Evolutionary conservation across 306 rosid genomes (phyloP).

Genomic region (Corylus heterophylla): DNA sequence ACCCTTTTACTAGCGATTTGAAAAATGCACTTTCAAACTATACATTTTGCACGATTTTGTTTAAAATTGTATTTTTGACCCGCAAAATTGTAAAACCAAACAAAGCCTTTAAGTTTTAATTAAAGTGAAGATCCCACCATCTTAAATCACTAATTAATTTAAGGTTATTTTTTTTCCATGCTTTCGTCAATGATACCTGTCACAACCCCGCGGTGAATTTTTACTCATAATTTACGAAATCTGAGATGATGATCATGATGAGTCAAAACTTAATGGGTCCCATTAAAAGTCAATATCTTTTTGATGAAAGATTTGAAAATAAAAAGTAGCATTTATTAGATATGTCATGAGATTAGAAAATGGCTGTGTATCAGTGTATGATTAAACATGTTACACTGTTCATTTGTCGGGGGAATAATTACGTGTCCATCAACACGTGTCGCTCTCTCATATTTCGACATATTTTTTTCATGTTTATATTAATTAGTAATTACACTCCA

Average conservation of each 20-base stretch:
- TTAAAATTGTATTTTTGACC: too few relatives aligned
- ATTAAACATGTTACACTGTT: slow-evolving; percentile 25
- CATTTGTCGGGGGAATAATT: slow-evolving; percentile 25
- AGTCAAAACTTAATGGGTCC: slow-evolving; percentile 37
- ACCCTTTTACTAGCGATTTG: too few relatives aligned
- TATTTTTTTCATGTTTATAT: not conserved
- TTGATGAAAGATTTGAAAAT: slow-evolving; percentile 23
- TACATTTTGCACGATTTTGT: too few relatives aligned
- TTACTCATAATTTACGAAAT: not conserved
- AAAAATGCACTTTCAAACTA: too few relatives aligned
- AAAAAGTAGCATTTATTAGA: not conserved
- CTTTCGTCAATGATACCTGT: too few relatives aligned
- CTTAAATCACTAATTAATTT: too few relatives aligned
- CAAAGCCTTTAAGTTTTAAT: too few relatives aligned
- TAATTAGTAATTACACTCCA: too few relatives aligned
- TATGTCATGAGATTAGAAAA: not conserved
- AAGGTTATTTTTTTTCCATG: too few relatives aligned
- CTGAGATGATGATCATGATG: slow-evolving; percentile 10
- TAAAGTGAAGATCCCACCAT: too few relatives aligned
- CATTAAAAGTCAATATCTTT: slow-evolving; percentile 8
- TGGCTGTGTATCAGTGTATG: not conserved
- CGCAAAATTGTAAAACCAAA: too few relatives aligned
- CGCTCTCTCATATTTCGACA: not conserved
- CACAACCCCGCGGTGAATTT: not conserved
- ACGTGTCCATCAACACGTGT: slow-evolving; percentile 9